A percentile compares a stretch with the other conserved stretches of the same genome.
These are phyloP conservation scores for Cyberlindnera maritima DNA, from an alignment of 805 yeast species.

Conservation along the genomic window DNA sequence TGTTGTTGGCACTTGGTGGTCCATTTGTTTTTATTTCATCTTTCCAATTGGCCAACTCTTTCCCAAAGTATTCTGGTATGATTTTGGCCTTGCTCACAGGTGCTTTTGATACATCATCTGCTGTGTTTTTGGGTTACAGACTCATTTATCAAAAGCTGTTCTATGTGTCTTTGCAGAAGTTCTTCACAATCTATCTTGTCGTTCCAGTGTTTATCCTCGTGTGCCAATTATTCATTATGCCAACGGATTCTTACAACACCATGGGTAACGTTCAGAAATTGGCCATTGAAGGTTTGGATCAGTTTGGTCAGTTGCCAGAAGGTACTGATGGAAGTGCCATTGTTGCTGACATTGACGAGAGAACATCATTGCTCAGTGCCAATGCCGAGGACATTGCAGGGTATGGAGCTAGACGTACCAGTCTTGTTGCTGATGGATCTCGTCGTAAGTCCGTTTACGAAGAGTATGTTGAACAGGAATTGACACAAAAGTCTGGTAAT, in stretches of 20 bases:
- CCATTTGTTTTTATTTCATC: conserved; percentile 91
- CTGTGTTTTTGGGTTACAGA: conserved; percentile 75
- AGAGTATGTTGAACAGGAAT: conserved; percentile 57
- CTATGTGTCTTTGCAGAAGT: conserved; percentile 45
- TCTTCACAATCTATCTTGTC: conserved; percentile 63
- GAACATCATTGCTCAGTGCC: conserved; percentile 30
- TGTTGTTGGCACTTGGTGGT: conserved; percentile 81
- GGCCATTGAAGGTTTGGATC: conserved; percentile 72
- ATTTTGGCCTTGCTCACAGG: conserved; percentile 83
- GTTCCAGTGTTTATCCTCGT: conserved; percentile 77
- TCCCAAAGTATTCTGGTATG: conserved; percentile 80
- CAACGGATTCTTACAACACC: conserved; percentile 69
- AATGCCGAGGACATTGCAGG: conserved; percentile 12
- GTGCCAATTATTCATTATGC: conserved; percentile 81
- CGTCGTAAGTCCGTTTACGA: conserved; percentile 60
- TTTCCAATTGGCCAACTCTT: conserved; percentile 85
- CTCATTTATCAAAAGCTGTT: conserved; percentile 47
- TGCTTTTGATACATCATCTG: conserved; percentile 93
- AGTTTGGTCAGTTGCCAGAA: conserved; percentile 50
- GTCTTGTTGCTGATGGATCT: conserved; percentile 21
- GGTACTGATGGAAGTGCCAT: conserved; percentile 40
- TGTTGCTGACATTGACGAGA: conserved; percentile 42
- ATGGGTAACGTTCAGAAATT: conserved; percentile 64
- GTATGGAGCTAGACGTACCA: conserved; percentile 13
- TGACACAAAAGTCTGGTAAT: conserved; percentile 49